These are phyloP conservation scores for Thraustochytrium striatum DNA, from an alignment of 352 stramenopile species.

Conservation along the genomic window DNA sequence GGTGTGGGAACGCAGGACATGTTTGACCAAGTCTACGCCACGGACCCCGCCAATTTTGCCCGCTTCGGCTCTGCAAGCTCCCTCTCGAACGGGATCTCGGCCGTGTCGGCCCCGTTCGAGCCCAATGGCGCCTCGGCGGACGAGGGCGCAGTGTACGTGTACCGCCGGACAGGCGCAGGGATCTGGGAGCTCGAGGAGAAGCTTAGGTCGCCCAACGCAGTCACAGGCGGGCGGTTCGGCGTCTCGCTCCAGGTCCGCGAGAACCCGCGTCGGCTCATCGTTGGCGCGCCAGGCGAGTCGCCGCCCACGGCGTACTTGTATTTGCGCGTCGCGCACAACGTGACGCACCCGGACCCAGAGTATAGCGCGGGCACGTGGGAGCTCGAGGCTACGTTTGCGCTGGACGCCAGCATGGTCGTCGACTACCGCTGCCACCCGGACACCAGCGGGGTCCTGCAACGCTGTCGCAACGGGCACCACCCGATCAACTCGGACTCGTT, in stretches of 20 bases:
- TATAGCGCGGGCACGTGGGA: neutral
- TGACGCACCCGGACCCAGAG: neutral
- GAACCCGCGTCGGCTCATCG: conserved; percentile 39
- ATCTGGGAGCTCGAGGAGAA: conserved; percentile 41
- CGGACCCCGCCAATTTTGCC: neutral
- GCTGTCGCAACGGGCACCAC: conserved; percentile 12
- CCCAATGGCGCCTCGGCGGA: neutral
- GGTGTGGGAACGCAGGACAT: conserved; percentile 32
- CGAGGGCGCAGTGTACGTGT: conserved; percentile 27
- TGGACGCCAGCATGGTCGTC: conserved; percentile 11
- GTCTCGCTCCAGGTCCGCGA: conserved; percentile 6
- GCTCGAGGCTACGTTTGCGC: conserved; percentile 19
- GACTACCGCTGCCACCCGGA: conserved; percentile 8
- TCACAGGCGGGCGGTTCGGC: conserved; percentile 5
- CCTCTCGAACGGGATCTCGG: neutral
- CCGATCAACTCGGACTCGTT: neutral
- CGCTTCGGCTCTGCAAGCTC: conserved; percentile 35
- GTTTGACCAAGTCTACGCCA: conserved; percentile 32
- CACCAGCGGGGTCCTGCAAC: neutral
- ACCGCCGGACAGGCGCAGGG: neutral
- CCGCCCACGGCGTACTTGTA: conserved; percentile 42
- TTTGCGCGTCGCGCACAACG: neutral
- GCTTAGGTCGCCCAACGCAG: conserved; percentile 1
- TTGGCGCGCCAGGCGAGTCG: conserved; percentile 26
- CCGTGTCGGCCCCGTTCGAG: conserved; percentile 17